These are phyloP conservation scores for Chrysoporthe deuterocubensis DNA, from an alignment of 2,329 filamentous ascomycete species.

Conservation along the genomic window DNA sequence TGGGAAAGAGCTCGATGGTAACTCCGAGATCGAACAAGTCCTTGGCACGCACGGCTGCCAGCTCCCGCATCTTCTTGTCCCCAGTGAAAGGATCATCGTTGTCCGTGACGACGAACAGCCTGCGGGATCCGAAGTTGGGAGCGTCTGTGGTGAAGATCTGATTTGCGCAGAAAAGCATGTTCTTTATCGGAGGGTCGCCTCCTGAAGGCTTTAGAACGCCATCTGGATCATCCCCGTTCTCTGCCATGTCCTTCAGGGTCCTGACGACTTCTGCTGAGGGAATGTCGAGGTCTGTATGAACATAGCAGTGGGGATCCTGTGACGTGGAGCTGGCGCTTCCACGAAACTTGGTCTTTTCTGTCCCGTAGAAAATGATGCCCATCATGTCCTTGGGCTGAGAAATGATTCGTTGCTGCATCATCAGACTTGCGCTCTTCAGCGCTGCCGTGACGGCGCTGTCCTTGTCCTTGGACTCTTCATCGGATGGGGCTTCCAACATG, in stretches of 20 bases:
- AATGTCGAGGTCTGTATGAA: constrained; percentile 85
- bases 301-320: constrained; percentile 88
- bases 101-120: constrained; percentile 95
- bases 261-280: constrained; percentile 89
- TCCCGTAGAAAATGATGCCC: constrained; percentile 90
- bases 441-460: constrained; percentile 83
- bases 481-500: constrained; percentile 75
- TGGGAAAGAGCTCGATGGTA: constrained; percentile 89
- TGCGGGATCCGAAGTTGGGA: constrained; percentile 88
- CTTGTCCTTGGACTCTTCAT: constrained; percentile 69
- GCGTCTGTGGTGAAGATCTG: constrained; percentile 96
- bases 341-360: constrained; percentile 79
- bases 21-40: constrained; percentile 95
- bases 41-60: constrained; percentile 85
- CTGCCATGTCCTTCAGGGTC: constrained; percentile 72
- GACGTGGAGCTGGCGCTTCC: constrained; percentile 65
- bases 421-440: constrained; percentile 88
- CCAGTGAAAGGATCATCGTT: constrained; percentile 82
- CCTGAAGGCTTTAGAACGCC: constrained; percentile 71
- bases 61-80: constrained; percentile 73
- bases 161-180: constrained; percentile 91
- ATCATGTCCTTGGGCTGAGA: constrained; percentile 97
- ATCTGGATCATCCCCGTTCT: constrained; percentile 74
- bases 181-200: constrained; percentile 78
- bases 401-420: constrained; percentile 99